Evolutionary conservation across 148 eudicot species (phyloP).

Genomic region (Suaeda aralocaspica): DNA sequence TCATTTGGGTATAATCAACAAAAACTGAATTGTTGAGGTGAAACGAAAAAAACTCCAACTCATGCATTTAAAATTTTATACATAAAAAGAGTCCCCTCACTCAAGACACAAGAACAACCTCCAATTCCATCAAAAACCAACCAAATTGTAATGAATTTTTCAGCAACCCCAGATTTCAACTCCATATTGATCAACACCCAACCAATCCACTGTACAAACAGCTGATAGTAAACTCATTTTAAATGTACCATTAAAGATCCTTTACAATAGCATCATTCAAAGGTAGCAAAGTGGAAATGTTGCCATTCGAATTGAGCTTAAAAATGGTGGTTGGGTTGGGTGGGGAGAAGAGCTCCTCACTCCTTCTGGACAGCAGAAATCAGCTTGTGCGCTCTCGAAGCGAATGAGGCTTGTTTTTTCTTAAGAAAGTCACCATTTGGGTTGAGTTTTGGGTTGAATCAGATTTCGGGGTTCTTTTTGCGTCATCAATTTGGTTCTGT

Average conservation of each 20-base stretch:
- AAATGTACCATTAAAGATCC: constrained; percentile 62
- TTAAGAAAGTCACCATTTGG: constrained; percentile 35
- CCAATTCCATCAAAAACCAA: too few relatives aligned
- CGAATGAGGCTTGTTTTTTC: constrained; percentile 49
- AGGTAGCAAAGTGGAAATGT: constrained; percentile 61
- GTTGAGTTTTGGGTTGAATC: constrained; percentile 35
- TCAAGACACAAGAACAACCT: too few relatives aligned
- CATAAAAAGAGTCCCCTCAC: too few relatives aligned
- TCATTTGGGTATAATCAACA: too few relatives aligned
- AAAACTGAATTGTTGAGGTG: too few relatives aligned
- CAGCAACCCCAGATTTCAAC: constrained; percentile 29
- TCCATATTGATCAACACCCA: constrained; percentile 46
- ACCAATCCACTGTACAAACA: constrained; percentile 46
- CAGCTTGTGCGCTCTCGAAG: constrained; percentile 58
- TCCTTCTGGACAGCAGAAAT: constrained; percentile 76
- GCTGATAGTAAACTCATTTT: constrained; percentile 66
- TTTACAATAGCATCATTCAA: constrained; percentile 62
- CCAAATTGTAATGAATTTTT: constrained; percentile 16
- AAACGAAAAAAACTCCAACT: too few relatives aligned
- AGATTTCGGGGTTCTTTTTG: constrained; percentile 49
- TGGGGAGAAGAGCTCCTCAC: constrained; percentile 94
- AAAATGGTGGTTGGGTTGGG: constrained; percentile 69
- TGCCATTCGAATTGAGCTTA: constrained; percentile 65
- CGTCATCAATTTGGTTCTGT: constrained; percentile 84
- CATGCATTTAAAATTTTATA: too few relatives aligned